Evolutionary conservation across 2,329 filamentous ascomycete species (phyloP), one percentile per base, ranked within the genome.

Genomic region (Trichoderma simmonsii): DNA sequence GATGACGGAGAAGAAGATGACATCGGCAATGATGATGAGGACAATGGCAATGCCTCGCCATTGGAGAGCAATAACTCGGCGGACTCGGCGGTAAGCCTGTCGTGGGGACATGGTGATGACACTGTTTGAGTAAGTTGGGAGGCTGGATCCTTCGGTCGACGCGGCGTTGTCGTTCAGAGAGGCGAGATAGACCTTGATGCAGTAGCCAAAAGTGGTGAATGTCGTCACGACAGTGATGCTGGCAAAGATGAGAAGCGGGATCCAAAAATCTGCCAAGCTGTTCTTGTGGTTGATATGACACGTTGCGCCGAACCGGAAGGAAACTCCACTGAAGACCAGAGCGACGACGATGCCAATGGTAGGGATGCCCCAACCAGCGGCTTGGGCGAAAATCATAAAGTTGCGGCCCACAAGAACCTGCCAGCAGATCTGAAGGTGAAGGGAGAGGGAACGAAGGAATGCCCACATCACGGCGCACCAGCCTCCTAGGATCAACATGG

Each of bases 351-450:
- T 88, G 43, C 93, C 93, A 24, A 94, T 82, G 28, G 91, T 86
- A 2, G 95, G 94, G 60, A 98, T 87, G 21, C 92, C 92, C 93
- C 95, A 98, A 73, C 96, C 96, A 9, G 91, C 84, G 18, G 88
- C 86, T 78, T 97, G 90, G 3, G 95, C 91, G 75, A 89, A 88
- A 85, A 93, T 94, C 90, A 98, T 98, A 82, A 98, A 98, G 77
- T 88, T 92, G 59, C 90, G 89, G 51, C 96, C 96, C 4, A 97
- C 93, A 8, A 95, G 90, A 39, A 97, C 87, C 81, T 98, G 94
- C 96, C 96, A 99, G 85, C 95, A 98, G 75, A 99, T 98, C 81
- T 98, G 96, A 30, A 99, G 89, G 81, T 99, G 96, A 77, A 99
- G 91, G 5, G 94, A 97, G 39, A 98, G 83, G 0, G 95, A 93